phyloP scores from a whole-genome alignment of 768 basidiomycete species.

The Tulasnella sp. region DNA sequence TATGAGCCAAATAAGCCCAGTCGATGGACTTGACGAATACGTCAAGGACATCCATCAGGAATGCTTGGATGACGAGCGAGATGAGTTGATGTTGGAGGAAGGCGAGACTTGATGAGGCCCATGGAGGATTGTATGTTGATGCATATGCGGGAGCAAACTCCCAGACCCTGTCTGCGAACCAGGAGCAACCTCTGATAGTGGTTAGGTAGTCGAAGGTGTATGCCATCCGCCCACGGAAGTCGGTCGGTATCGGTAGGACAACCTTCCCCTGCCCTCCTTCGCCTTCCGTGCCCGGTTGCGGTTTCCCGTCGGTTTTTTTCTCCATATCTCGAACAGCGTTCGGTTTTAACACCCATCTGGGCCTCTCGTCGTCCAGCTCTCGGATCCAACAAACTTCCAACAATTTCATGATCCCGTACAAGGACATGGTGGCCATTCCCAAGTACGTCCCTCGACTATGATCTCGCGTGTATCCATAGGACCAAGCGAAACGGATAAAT shows the following conservation, averaged over 20 bases:
- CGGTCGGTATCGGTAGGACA: constrained; percentile 10
- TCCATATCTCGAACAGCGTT: neutral
- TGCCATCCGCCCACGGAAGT: neutral
- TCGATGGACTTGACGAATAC: constrained; percentile 6
- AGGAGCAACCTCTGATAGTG: constrained; percentile 17
- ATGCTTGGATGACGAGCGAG: constrained; percentile 2
- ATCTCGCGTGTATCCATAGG: neutral
- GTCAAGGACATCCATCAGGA: constrained; percentile 19
- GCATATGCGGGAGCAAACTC: constrained; percentile 18
- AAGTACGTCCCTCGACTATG: constrained; percentile 12
- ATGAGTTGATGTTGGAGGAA: neutral
- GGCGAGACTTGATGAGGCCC: neutral
- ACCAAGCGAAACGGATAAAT: constrained; percentile 10
- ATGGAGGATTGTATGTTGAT: neutral
- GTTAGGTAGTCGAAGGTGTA: constrained; percentile 20
- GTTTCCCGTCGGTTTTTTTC: neutral
- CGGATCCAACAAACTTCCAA: constrained; percentile 13
- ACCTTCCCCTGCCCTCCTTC: neutral
- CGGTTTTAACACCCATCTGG: constrained; percentile 8
- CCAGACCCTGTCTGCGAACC: constrained; percentile 15
- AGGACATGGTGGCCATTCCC: constrained; percentile 4
- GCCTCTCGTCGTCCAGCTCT: neutral
- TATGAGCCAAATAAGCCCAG: neutral
- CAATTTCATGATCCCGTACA: neutral
- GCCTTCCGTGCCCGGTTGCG: neutral